Evolutionary conservation across 257 asterid genomes (phyloP).

Genomic region (Nyctanthes arbortristis): DNA sequence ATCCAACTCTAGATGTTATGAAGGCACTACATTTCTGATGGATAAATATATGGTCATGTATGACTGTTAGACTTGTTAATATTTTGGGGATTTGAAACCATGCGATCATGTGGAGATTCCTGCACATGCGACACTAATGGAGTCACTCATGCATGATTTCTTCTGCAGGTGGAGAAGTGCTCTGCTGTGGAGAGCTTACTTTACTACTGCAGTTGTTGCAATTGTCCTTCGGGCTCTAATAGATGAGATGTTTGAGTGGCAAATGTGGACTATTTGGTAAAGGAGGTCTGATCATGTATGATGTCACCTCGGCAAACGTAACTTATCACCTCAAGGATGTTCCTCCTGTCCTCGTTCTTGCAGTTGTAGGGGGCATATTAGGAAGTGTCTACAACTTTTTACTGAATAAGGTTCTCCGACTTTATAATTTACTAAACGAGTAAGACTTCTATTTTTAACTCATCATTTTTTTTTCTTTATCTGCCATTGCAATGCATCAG

Average conservation of each 20-base stretch:
- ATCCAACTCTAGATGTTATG: too few species aligned
- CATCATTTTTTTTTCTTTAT: neutral
- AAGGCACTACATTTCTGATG: neutral
- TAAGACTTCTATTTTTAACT: conserved; percentile 33
- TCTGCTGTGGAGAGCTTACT: conserved; percentile 87
- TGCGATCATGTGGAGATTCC: neutral
- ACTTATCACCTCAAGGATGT: conserved; percentile 76
- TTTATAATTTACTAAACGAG: conserved; percentile 60
- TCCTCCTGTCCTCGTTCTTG: conserved; percentile 83
- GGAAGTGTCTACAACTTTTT: conserved; percentile 76
- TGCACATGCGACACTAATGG: conserved; percentile 9
- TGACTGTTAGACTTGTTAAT: neutral
- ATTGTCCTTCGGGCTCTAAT: conserved; percentile 82
- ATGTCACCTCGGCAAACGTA: conserved; percentile 75
- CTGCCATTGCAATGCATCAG: neutral
- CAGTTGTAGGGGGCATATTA: conserved; percentile 69
- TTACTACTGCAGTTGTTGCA: conserved; percentile 92
- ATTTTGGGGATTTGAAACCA: neutral
- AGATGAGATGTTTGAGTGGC: conserved; percentile 78
- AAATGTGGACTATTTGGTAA: conserved; percentile 94
- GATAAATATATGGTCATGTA: neutral
- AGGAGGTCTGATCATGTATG: conserved; percentile 93
- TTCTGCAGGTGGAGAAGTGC: conserved; percentile 95
- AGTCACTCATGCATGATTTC: conserved; percentile 12
- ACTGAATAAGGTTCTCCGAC: conserved; percentile 56